phyloP scores from a whole-genome alignment of 805 yeast genomes.

The Starmerella stigmatis region DNA sequence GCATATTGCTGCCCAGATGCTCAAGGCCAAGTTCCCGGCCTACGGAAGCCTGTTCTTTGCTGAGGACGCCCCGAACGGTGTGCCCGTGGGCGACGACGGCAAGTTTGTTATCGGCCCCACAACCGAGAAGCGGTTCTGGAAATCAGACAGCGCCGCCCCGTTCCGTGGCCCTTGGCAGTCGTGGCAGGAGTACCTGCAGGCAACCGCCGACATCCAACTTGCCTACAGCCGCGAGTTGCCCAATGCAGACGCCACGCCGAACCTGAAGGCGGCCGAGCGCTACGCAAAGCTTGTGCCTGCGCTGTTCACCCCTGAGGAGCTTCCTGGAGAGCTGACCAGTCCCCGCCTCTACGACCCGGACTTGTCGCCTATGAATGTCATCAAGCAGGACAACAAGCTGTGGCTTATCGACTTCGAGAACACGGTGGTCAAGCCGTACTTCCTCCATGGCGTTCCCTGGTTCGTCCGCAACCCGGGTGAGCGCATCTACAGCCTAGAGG shows the following conservation, averaged over 20 bases:
- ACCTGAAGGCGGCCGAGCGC: conserved; percentile 46
- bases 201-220: conserved; percentile 56
- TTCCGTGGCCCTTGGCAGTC: conserved; percentile 70
- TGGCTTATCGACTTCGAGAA: conserved; percentile 77
- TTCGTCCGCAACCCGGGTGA: conserved; percentile 84
- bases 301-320: conserved; percentile 43
- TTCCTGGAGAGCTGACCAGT: conserved; percentile 47
- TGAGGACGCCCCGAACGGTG: conserved; percentile 38
- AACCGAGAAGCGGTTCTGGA: conserved; percentile 67
- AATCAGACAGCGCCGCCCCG: conserved; percentile 39
- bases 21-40: conserved; percentile 51
- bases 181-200: conserved; percentile 53
- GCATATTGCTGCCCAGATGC: conserved; percentile 48
- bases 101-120: conserved; percentile 67
- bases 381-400: conserved; percentile 33
- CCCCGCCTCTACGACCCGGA: conserved; percentile 76
- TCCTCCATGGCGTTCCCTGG: conserved; percentile 66
- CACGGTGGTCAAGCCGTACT: conserved; percentile 67
- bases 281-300: conserved; percentile 46
- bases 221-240: conserved; percentile 48
- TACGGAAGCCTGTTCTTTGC: conserved; percentile 77
- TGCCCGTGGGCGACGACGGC: conserved; percentile 32
- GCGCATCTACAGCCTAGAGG: conserved; percentile 68
- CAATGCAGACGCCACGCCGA: conserved; percentile 42
- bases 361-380: conserved; percentile 80